phyloP scores from a whole-genome alignment of 108 stramenopile species.

The Pseudonitzschia pungens region DNA sequence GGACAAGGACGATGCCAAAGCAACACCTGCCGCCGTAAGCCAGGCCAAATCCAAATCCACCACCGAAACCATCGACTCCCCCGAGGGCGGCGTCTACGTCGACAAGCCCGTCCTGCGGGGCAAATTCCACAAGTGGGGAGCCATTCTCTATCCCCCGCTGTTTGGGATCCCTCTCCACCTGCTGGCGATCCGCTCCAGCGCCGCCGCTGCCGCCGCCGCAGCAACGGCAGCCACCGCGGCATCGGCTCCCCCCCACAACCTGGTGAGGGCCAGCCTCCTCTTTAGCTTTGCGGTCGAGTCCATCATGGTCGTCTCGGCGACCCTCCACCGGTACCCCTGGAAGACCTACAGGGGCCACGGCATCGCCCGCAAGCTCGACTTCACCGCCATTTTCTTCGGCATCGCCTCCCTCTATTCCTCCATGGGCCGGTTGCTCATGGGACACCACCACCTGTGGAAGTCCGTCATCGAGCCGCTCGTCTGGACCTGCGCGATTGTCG shows the following conservation, averaged over 20 bases:
- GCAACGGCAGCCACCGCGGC: neutral
- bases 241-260: neutral
- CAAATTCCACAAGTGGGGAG: constrained; percentile 8
- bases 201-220: neutral
- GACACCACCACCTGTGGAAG: neutral
- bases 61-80: too few relatives aligned
- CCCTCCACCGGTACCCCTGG: constrained; percentile 5
- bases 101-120: constrained; percentile 7
- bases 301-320: constrained; percentile 5
- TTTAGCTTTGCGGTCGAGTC: constrained; percentile 3
- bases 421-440: neutral
- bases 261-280: neutral
- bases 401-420: constrained; percentile 12
- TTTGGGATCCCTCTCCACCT: neutral
- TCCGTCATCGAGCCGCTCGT: neutral
- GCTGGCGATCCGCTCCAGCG: neutral
- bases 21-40: too few relatives aligned
- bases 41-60: too few relatives aligned
- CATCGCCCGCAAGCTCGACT: constrained; percentile 1
- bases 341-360: neutral
- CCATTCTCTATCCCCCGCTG: neutral
- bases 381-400: constrained; percentile 8
- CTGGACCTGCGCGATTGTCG: neutral
- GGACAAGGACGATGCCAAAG: too few relatives aligned
- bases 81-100: neutral